Base-by-base conservation (phyloP, 164 flowering plant species). In the Hamamelis virginiana region DNA sequence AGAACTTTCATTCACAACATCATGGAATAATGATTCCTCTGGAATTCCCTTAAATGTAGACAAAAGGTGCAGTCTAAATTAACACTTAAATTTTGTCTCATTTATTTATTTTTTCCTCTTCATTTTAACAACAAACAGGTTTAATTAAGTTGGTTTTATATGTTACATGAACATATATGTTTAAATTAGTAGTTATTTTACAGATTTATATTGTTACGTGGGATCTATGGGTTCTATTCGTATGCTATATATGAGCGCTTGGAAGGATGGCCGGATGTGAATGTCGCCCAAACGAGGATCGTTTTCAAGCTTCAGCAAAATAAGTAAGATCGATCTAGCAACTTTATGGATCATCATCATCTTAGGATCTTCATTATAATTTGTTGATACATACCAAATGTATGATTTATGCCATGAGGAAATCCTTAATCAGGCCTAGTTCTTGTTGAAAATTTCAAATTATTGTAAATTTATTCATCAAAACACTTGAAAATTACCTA, bases 221-320 rank as follows among this genome's bases (percentile, higher is more conserved):
- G 80, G 8, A 12, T 6, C 27, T 59, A 74, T 22, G 86, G 86
- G 26, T 77, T 80, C 58, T 83, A 83, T 52, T 21, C 78, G 3
- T 83, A 83, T 48, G 77, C 69, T 9, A 83, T 83, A 23, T 72
- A 74, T 43, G 82, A 83, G 56, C 76, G 79, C 4, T 67, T 72
- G 8, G 70, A 69, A 46, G 86, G 83, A 38, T 78, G 80, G 83
- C 80, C 82, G 16, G 80, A 62, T n/a, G 25, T 76, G 22, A 69
- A 68, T 46, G 26, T 76, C 16, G 66, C 63, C 19, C 79, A 83
- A 76, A 68, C 72, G 9, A 68, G 86, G 45, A 64, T 72, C 18
- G 83, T 70, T 43, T 78, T 72, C 69, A 78, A 78, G 77, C 82
- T 80, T 1, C 51, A 67, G 15, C 46, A 67, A 38, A 66, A 72